A percentile compares a stretch with the other conserved stretches of the same genome.
Conservation (phyloP, 2,329 filamentous ascomycete genomes). For the Penicillium polonicum region DNA sequence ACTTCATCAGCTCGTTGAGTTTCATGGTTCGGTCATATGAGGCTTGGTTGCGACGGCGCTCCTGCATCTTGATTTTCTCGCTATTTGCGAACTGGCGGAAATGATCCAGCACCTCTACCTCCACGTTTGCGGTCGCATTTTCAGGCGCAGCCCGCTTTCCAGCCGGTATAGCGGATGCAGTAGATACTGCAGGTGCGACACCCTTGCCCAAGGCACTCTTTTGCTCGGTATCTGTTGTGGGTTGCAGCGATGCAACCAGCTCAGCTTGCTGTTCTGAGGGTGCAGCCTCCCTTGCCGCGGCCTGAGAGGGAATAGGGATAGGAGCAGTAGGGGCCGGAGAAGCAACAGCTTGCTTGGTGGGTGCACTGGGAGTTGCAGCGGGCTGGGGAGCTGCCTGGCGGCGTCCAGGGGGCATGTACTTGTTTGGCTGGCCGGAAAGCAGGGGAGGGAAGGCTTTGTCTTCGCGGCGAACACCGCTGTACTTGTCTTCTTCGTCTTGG, state of each 20-base stretch:
- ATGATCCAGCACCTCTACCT: constrained; percentile 60
- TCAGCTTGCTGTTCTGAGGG: constrained; percentile 24
- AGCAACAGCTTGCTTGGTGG: constrained; percentile 79
- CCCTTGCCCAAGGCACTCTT: constrained; percentile 28
- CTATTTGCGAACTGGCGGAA: constrained; percentile 64
- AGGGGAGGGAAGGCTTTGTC: constrained; percentile 63
- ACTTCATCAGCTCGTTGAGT: constrained; percentile 91
- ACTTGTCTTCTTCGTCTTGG: constrained; percentile 89
- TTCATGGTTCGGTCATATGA: constrained; percentile 84
- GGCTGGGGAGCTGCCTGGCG: constrained; percentile 73
- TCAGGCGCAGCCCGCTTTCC: constrained; percentile 41
- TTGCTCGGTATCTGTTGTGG: constrained; percentile 26
- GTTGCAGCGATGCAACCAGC: constrained; percentile 22
- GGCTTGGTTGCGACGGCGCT: constrained; percentile 55
- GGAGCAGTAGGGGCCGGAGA: constrained; percentile 54
- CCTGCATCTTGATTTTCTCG: constrained; percentile 61
- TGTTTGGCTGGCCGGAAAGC: constrained; percentile 59
- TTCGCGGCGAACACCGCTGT: constrained; percentile 85
- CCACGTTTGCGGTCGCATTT: constrained; percentile 60
- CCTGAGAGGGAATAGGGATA: constrained; percentile 23
- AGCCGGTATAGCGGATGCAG: constrained; percentile 49
- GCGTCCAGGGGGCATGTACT: constrained; percentile 88
- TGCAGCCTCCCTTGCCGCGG: constrained; percentile 28
- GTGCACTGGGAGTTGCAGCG: constrained; percentile 71
- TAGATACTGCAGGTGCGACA: constrained; percentile 10